phyloP scores from a whole-genome alignment of 305 asterid genomes.

The Euphrasia arctica region DNA sequence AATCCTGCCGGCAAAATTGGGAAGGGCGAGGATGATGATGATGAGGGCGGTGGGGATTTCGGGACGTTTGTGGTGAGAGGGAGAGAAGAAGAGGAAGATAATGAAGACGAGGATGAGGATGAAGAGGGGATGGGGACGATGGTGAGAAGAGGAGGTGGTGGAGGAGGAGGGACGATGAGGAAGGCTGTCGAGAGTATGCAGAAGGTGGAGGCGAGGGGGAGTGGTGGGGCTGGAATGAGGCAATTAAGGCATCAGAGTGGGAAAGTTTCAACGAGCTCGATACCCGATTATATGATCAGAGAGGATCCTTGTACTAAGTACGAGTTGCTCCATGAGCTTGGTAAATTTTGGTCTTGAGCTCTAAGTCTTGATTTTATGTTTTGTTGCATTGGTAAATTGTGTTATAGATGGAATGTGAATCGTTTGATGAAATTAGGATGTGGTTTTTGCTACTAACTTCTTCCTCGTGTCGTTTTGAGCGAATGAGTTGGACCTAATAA shows the following conservation, averaged over 20 bases:
- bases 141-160: conserved; percentile 55
- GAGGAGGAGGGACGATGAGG: conserved; percentile 71
- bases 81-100: conserved; percentile 39
- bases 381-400: background rate
- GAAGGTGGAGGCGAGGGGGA: conserved; percentile 54
- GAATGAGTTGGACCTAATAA: conserved; percentile 6
- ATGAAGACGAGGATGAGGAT: conserved; percentile 46
- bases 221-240: no score
- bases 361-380: background rate
- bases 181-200: conserved; percentile 98
- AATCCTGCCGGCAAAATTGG: no score
- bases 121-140: conserved; percentile 65
- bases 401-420: conserved; percentile 19
- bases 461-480: conserved; percentile 20
- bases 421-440: conserved; percentile 22
- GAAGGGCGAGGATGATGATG: conserved; percentile 35
- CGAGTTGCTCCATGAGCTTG: conserved; percentile 95
- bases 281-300: conserved; percentile 75
- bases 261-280: conserved; percentile 74
- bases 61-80: conserved; percentile 79
- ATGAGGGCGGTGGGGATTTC: conserved; percentile 49
- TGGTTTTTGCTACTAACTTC: background rate
- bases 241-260: conserved; percentile 58
- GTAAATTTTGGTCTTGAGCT: conserved; percentile 51
- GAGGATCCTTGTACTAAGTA: conserved; percentile 96